Conservation (phyloP, 2,329 filamentous ascomycete genomes). For the Aspergillus caelatus region DNA sequence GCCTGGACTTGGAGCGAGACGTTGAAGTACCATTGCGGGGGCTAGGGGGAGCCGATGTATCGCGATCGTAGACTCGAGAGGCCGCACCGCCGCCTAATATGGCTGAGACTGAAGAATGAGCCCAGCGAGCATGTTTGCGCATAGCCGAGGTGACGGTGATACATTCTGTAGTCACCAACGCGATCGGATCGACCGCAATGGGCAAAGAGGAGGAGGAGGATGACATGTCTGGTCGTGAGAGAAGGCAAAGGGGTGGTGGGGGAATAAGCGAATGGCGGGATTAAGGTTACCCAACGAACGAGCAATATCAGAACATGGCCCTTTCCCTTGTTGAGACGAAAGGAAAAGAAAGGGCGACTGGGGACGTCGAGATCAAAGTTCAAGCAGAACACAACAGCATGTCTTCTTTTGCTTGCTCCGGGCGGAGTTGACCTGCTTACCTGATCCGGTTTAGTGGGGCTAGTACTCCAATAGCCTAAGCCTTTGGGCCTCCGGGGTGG, state of each 20-base stretch:
- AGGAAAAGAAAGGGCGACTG: not conserved
- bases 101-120: constrained; percentile 92
- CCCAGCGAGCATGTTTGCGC: constrained; percentile 95
- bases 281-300: constrained; percentile 16
- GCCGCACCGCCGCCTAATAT: constrained; percentile 75
- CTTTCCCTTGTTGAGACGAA: constrained; percentile 7
- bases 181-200: constrained; percentile 87
- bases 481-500: not conserved
- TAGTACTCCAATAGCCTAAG: not conserved
- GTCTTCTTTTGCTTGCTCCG: constrained; percentile 18
- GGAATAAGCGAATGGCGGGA: constrained; percentile 16
- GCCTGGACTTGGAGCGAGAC: constrained; percentile 23
- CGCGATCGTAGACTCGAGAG: constrained; percentile 50
- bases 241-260: constrained; percentile 23
- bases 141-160: constrained; percentile 98
- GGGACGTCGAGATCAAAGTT: not conserved
- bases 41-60: constrained; percentile 43
- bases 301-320: constrained; percentile 25
- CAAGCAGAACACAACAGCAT: constrained; percentile 20
- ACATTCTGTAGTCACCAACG: constrained; percentile 95
- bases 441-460: constrained; percentile 16
- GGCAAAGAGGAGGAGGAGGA: constrained; percentile 53
- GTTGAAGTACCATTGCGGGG: constrained; percentile 30
- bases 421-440: constrained; percentile 18
- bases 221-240: constrained; percentile 33